phyloP scores from a whole-genome alignment of 179 eudicot species.

The Silene coronaria region DNA sequence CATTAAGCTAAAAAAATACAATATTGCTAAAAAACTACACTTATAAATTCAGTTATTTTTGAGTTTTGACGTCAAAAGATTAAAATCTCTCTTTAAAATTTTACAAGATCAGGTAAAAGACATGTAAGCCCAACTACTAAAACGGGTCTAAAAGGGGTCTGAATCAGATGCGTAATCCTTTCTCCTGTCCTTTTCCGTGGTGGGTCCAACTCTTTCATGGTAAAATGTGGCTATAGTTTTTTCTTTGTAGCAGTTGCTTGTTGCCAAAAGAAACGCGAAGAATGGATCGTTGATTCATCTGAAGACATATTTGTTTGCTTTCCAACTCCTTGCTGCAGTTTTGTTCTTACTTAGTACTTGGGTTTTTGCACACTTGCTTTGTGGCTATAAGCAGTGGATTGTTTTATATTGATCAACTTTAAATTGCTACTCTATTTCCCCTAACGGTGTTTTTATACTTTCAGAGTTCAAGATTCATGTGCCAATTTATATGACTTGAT shows the following conservation, averaged over 20 bases:
- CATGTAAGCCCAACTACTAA: too few relatives aligned
- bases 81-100: too few relatives aligned
- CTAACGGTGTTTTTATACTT: not conserved
- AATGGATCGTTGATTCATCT: not conserved
- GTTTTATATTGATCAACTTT: not conserved
- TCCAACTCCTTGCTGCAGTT: not conserved
- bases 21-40: too few relatives aligned
- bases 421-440: not conserved
- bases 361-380: not conserved
- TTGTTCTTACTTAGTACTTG: not conserved
- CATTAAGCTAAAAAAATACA: too few relatives aligned
- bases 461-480: not conserved
- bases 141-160: too few relatives aligned
- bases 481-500: not conserved
- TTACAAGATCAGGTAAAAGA: too few relatives aligned
- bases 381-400: not conserved
- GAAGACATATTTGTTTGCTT: slow-evolving; percentile 3
- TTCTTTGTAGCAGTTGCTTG: not conserved
- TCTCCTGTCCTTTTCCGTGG: too few relatives aligned
- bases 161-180: too few relatives aligned
- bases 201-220: not conserved
- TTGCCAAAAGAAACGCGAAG: not conserved
- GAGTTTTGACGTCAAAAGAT: too few relatives aligned
- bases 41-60: too few relatives aligned
- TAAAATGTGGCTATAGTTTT: not conserved